Evolutionary conservation across 331 rosid genomes (phyloP), one percentile per base, ranked within the genome.

Genomic region (Rosa hybrid): DNA sequence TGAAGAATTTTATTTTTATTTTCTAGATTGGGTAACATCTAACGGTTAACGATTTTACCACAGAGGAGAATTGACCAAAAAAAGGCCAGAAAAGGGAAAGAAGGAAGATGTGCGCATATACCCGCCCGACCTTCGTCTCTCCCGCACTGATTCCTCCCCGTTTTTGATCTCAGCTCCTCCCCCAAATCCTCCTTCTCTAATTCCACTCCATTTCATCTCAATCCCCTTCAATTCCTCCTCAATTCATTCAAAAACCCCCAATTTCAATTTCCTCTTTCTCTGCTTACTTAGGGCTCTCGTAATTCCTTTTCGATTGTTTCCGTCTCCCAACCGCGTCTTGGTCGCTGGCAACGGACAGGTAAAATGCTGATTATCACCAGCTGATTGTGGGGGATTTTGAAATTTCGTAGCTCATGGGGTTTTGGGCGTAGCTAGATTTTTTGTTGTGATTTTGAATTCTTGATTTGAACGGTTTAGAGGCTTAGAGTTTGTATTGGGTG

Each of bases 211-310:
- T 41, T 75, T 44, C 23, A 41, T 41, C 12, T 59, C 7, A 0
- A 34, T 75, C 42, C 25, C 18, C 23, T 60, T 44, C 30, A 60
- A 76, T 76, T 44, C 42, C 23, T 48, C 39, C 12, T 12, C 49
- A 20, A 56, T 74, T 74, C 27, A 8, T 20, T 5, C n/a, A 74
- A 74, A 42, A 65, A 34, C 39, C 39, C 71, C 79, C 49, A 76
- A 62, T 27, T 25, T 23, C 70, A 16, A 8, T 60, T 44, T 62
- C 20, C 27, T 17, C 64, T 20, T 62, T 12, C 25, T 17, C 65
- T 20, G 49, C 49, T 45, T 16, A 23, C 71, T 76, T 62, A 76
- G 71, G 71, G 59, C 56, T 45, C 25, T 13, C 20, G 2, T 34
- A 12, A 56, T 62, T 45, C 20, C 2, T 21, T 57, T 41, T 25